Evolutionary conservation across 805 yeast genomes (phyloP).

Genomic region (Saccharomycopsis schoenii): DNA sequence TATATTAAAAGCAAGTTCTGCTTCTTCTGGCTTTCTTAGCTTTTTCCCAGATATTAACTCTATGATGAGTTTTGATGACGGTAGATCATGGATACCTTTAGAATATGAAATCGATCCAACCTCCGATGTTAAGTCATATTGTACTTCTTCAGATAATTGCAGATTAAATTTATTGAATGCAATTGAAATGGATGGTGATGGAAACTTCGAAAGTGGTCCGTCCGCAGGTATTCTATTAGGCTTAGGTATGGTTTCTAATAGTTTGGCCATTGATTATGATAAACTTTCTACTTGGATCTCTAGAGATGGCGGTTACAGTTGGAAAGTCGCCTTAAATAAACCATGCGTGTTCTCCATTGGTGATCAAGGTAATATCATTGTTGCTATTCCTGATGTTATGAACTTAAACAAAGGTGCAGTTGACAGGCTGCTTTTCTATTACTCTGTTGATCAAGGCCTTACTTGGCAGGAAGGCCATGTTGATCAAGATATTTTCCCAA

Average conservation of each 20-base stretch:
- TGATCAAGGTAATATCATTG: conserved; percentile 65
- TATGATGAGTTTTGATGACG: conserved; percentile 31
- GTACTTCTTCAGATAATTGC: conserved; percentile 26
- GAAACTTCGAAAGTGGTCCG: conserved; percentile 29
- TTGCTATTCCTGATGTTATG: conserved; percentile 42
- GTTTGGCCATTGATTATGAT: conserved; percentile 16
- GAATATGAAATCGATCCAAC: conserved; percentile 21
- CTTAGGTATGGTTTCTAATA: conserved; percentile 31
- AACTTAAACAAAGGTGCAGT: conserved; percentile 20
- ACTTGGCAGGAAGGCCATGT: conserved; percentile 49
- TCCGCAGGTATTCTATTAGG: conserved; percentile 38
- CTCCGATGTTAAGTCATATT: conserved; percentile 16
- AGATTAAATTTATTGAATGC: conserved; percentile 31
- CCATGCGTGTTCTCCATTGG: conserved; percentile 54
- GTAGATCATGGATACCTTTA: conserved; percentile 26
- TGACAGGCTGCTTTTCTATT: conserved; percentile 29
- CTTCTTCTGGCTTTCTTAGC: conserved; percentile 14
- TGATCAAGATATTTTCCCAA: conserved; percentile 33
- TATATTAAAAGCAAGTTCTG: conserved; percentile 20
- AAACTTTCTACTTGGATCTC: conserved; percentile 47
- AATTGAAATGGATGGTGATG: conserved; percentile 24
- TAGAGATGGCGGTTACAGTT: conserved; percentile 67
- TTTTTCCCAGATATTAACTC: conserved; percentile 22
- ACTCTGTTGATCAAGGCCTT: conserved; percentile 65
- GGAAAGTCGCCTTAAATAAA: conserved; percentile 47